phyloP scores from a whole-genome alignment of 2,329 filamentous ascomycete species.

The Colletotrichum spinosum region DNA sequence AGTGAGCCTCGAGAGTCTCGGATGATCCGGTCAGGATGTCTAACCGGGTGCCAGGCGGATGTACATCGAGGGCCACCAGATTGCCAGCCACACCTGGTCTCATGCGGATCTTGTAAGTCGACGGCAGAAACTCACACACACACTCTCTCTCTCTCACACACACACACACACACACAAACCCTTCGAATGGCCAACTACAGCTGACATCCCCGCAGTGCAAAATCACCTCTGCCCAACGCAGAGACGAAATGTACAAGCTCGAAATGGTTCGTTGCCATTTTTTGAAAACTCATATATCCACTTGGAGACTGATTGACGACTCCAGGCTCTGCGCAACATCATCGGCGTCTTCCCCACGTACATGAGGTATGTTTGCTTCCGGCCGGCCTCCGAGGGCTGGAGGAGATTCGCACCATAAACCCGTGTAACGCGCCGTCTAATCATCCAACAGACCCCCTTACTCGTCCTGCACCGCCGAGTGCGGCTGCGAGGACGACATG shows the following conservation, averaged over 20 bases:
- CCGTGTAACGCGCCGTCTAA: not conserved
- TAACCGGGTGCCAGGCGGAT: slow-evolving; percentile 45
- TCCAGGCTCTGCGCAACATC: slow-evolving; percentile 61
- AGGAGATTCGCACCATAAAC: not conserved
- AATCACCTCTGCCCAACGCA: slow-evolving; percentile 49
- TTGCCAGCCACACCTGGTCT: slow-evolving; percentile 54
- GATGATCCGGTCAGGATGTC: not conserved
- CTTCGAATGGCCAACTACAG: not conserved
- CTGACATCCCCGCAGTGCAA: slow-evolving; percentile 29
- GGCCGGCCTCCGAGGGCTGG: too few species aligned
- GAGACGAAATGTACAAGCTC: slow-evolving; percentile 46
- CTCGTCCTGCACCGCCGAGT: slow-evolving; percentile 52
- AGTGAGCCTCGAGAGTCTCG: slow-evolving; percentile 40
- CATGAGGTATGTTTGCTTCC: slow-evolving; percentile 47
- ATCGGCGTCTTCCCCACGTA: slow-evolving; percentile 66
- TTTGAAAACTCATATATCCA: not conserved
- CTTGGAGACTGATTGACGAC: slow-evolving; percentile 64
- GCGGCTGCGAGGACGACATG: slow-evolving; percentile 32
- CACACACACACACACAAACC: too few species aligned
- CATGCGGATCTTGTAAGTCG: slow-evolving; percentile 53
- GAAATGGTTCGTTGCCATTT: slow-evolving; percentile 20
- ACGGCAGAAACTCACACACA: not conserved
- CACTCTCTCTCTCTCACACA: too few species aligned
- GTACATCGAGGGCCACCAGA: slow-evolving; percentile 56
- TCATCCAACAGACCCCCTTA: slow-evolving; percentile 49